Conservation (phyloP, 1,284 basidiomycete species). For the Cystobasidiaceae sp. region DNA sequence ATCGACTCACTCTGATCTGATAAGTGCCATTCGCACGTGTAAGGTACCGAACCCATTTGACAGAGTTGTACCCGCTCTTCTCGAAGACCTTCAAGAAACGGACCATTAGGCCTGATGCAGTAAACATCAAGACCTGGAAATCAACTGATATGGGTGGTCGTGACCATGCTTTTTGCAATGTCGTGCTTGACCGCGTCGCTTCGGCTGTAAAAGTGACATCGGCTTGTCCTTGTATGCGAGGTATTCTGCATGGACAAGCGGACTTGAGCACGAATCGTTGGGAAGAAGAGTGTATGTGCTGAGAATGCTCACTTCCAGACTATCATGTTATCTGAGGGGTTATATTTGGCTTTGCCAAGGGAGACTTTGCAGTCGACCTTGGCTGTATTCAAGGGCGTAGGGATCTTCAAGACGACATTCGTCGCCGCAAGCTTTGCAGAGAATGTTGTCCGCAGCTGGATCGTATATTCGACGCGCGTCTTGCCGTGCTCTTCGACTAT, state of each 20-base stretch:
- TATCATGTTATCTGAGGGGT: slow-evolving; percentile 87
- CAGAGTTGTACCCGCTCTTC: slow-evolving; percentile 69
- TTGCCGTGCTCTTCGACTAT: slow-evolving; percentile 91
- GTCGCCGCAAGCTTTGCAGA: slow-evolving; percentile 87
- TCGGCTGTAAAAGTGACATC: slow-evolving; percentile 81
- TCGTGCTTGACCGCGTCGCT: slow-evolving; percentile 78
- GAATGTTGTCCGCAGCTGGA: slow-evolving; percentile 84
- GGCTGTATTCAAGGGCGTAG: slow-evolving; percentile 90
- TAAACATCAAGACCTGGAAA: slow-evolving; percentile 98
- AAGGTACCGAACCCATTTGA: slow-evolving; percentile 51
- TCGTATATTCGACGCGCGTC: slow-evolving; percentile 80
- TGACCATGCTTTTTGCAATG: slow-evolving; percentile 88
- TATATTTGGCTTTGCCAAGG: slow-evolving; percentile 94
- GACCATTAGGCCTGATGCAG: slow-evolving; percentile 88
- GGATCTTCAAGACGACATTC: slow-evolving; percentile 86
- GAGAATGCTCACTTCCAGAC: slow-evolving; percentile 82
- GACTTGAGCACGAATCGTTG: no score
- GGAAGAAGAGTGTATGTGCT: no score
- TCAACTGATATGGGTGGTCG: slow-evolving; percentile 95
- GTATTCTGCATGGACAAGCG: slow-evolving; percentile 63
- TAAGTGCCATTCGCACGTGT: slow-evolving; percentile 82
- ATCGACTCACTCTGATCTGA: slow-evolving; percentile 56
- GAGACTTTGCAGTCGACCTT: slow-evolving; percentile 84
- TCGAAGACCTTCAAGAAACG: slow-evolving; percentile 98
- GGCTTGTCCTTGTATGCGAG: slow-evolving; percentile 83